Evolutionary conservation across 2,329 filamentous ascomycete genomes (phyloP), one percentile per base, ranked within the genome.

Genomic region (Davidsoniella neocaledoniae): DNA sequence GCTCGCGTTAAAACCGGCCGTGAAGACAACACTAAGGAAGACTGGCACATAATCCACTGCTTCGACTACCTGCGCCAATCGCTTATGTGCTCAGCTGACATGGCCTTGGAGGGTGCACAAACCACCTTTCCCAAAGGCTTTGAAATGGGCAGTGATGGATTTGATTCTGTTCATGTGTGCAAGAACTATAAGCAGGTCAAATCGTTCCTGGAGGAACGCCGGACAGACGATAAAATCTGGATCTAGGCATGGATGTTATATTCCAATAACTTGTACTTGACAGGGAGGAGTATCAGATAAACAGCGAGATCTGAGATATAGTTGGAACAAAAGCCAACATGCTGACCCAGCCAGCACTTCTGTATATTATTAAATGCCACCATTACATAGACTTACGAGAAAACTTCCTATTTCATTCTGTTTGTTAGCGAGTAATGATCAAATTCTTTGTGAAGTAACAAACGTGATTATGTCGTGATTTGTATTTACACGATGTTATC

Each of bases 21-120:
- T 19, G 47, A 41, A 5, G n/a, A 37, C 17, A 42, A 41, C 29
- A 50, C 53, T 44, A 46, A 46, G 38, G 48, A 55, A 21, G 29
- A 33, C 7, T 54, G 53, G 64, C 68, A 70, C 58, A 67, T 70
- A 61, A 64, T 66, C 48, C 68, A 70, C 60, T 71, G 68, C 61
- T 68, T 70, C 57, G 64, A 67, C 55, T 70, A 70, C 57, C 63
- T 71, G 59, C 61, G 68, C 9, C 65, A 70, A 57, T 65, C 65
- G 38, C 65, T 71, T 53, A 64, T 69, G 62, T 70, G 68, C 57
- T 63, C 60, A 25, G 64, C 66, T 47, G 68, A 70, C 53, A 68
- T 66, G 52, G 66, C 67, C 1, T 58, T 70, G 43, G 68, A 70
- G 58, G 66, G 66, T 16, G 59, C 65, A 49, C 61, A 68, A 53